Evolutionary conservation across 495 filamentous ascomycete genomes (phyloP), one percentile per base, ranked within the genome.

Genomic region (Aspergillus heteromorphus): DNA sequence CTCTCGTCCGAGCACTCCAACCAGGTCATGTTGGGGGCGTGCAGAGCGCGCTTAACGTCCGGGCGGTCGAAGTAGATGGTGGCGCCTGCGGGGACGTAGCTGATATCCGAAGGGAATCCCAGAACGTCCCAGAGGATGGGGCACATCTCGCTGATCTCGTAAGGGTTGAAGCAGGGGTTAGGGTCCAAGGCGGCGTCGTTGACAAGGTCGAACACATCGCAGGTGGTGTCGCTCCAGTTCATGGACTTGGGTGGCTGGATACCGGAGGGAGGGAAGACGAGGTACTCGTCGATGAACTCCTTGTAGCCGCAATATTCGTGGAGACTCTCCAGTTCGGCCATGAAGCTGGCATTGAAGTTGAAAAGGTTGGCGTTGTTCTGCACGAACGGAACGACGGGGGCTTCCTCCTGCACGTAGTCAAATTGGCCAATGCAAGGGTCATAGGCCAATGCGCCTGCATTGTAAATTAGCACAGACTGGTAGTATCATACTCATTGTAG

Each of bases 121-220:
- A 81, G 65, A 2, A 79, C 74, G 51, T 80, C 78, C 73, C 74
- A 72, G 31, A 61, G 53, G 21, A 75, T 49, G 29, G 76, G 69
- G 50, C 74, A 71, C 54, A 72, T 76, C 30, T 68, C 66, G 55
- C 67, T 73, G 59, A 83, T 73, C 45, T 79, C 71, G 65, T 84
- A 85, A 19, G 83, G 63, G 56, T 85, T 77, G 67, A 82, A 86
- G 66, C 83, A 86, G 0, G 83, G 82, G 65, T 86, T 85, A 23
- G 72, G 59, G 4, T 64, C 61, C 21, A 75, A 59, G 13, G 71
- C 75, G 45, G 76, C 81, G 14, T 70, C 54, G 56, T 73, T 68
- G 29, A 77, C 73, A 38, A 75, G 59, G 57, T 72, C 73, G 53
- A 75, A 83, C 42, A 85, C 54, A 50, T 79, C 76, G 54, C 83